Percentiles rank a stretch among this genome's conserved stretches.
phyloP scores from a whole-genome alignment of 2,329 filamentous ascomycete genomes.

The Hypoxylon rubiginosum region DNA sequence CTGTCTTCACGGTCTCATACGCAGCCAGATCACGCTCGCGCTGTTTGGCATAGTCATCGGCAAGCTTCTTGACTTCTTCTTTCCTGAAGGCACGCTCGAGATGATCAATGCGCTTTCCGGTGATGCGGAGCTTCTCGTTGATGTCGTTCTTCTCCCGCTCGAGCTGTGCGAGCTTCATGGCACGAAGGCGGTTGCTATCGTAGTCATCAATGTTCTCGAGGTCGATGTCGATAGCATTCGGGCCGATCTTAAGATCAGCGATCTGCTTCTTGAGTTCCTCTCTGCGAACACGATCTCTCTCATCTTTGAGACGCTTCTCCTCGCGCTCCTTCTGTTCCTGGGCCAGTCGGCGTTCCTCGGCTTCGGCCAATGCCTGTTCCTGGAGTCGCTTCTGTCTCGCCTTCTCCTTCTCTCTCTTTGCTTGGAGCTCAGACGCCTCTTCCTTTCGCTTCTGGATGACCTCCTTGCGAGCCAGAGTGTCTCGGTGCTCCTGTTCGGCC shows the following conservation, averaged over 20 bases:
- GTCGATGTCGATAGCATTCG: conserved; percentile 82
- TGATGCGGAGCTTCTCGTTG: conserved; percentile 89
- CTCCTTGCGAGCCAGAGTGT: conserved; percentile 86
- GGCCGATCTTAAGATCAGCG: conserved; percentile 89
- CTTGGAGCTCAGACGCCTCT: conserved; percentile 88
- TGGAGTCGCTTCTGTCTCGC: conserved; percentile 88
- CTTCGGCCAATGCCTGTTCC: conserved; percentile 89
- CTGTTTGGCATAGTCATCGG: conserved; percentile 87
- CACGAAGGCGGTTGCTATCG: conserved; percentile 89
- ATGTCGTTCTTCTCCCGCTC: conserved; percentile 99
- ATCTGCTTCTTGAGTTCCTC: conserved; percentile 95
- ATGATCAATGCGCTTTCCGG: conserved; percentile 96
- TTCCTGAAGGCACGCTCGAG: conserved; percentile 96
- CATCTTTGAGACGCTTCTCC: conserved; percentile 84
- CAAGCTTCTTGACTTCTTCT: conserved; percentile 93
- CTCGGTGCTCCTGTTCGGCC: conserved; percentile 90
- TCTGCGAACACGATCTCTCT: conserved; percentile 90
- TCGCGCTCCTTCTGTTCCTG: conserved; percentile 94
- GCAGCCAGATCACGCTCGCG: conserved; percentile 81
- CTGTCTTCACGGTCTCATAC: conserved; percentile 82
- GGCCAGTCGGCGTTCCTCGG: conserved; percentile 88
- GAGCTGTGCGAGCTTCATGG: conserved; percentile 93
- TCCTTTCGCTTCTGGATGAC: conserved; percentile 98
- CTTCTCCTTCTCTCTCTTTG: conserved; percentile 92
- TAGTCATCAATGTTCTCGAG: conserved; percentile 86